Conservation (phyloP, 257 asterid genomes). For the Knoxia roxburghii region DNA sequence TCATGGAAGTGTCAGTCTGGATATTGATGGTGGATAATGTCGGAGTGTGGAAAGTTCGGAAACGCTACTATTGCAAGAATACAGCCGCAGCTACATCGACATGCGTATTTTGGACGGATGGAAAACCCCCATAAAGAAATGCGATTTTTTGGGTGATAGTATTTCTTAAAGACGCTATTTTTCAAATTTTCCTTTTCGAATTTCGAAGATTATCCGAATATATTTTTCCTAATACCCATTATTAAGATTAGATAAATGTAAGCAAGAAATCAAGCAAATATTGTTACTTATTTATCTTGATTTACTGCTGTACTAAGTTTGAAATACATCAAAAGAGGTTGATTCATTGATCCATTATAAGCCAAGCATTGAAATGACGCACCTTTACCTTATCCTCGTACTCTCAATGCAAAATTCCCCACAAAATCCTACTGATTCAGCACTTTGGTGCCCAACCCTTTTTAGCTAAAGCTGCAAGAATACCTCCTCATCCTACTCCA, state of each 20-base stretch:
- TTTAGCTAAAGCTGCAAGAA: slow-evolving; percentile 23
- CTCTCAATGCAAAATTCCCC: slow-evolving; percentile 21
- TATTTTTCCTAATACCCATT: neutral
- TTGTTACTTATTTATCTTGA: no score
- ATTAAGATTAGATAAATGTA: no score
- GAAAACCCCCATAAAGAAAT: neutral
- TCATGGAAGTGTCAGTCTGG: no score
- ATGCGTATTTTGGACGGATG: neutral
- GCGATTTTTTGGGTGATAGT: no score
- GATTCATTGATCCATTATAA: neutral
- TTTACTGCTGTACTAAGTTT: no score
- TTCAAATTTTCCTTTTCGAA: neutral
- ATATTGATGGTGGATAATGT: no score
- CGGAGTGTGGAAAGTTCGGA: neutral
- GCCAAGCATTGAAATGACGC: slow-evolving; percentile 28
- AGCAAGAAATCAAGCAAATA: no score
- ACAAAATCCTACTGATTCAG: slow-evolving; percentile 15
- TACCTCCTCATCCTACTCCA: slow-evolving; percentile 20
- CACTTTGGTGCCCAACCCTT: slow-evolving; percentile 24
- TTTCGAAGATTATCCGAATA: neutral
- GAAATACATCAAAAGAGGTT: neutral
- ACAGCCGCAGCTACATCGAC: no score
- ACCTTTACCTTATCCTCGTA: slow-evolving; percentile 23
- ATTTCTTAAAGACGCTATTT: no score
- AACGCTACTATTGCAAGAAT: no score